These are phyloP conservation scores for Ceratocystis ficicola DNA, from an alignment of 2,329 filamentous ascomycete genomes.

Conservation along the genomic window DNA sequence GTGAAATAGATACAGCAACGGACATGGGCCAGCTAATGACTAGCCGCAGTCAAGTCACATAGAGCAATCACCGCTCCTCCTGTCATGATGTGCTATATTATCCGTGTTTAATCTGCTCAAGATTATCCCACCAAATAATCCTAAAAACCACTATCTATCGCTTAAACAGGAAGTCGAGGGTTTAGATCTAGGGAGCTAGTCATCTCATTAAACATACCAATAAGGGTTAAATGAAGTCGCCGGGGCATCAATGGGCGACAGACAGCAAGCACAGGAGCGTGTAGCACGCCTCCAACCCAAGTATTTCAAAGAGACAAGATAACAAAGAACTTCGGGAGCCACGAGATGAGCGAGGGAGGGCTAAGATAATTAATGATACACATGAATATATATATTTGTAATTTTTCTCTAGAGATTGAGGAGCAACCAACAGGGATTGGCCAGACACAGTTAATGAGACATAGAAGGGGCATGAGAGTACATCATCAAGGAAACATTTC, in stretches of 20 bases:
- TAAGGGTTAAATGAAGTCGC: too few relatives aligned
- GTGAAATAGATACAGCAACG: not conserved
- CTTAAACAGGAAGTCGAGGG: too few relatives aligned
- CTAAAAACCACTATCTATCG: too few relatives aligned
- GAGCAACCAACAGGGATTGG: not conserved
- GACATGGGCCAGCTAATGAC: not conserved
- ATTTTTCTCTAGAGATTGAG: too few relatives aligned
- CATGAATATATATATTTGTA: not conserved
- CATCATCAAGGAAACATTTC: not conserved
- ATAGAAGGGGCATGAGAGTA: not conserved
- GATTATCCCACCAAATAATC: not conserved
- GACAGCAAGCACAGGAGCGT: too few relatives aligned
- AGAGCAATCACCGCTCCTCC: not conserved
- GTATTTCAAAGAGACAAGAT: not conserved
- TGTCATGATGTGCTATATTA: not conserved
- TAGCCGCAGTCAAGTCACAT: not conserved
- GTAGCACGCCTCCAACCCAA: too few relatives aligned
- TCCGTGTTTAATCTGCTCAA: not conserved
- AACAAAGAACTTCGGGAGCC: not conserved
- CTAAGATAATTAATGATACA: not conserved
- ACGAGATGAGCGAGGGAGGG: not conserved
- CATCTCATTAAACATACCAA: too few relatives aligned
- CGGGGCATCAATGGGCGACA: too few relatives aligned
- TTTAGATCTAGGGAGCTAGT: too few relatives aligned
- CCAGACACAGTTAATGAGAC: not conserved